Conservation (phyloP, 2,329 filamentous ascomycete species). For the Fusarium denticulatum region DNA sequence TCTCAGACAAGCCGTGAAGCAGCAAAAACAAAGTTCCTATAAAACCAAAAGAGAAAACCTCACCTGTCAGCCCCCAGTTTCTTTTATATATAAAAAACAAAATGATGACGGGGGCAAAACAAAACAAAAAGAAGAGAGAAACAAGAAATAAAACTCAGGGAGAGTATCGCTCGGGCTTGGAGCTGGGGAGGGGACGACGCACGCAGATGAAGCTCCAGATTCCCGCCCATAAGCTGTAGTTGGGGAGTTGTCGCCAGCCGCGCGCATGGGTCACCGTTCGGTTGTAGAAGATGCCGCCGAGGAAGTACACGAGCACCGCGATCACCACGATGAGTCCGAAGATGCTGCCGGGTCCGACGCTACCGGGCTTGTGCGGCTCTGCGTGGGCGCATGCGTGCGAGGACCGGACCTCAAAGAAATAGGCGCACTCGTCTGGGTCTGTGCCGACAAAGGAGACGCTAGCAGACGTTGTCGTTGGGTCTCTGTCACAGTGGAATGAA, state of each 20-base stretch:
- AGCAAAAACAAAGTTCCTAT: slow-evolving; percentile 73
- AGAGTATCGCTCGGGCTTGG: slow-evolving; percentile 46
- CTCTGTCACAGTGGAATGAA: slow-evolving; percentile 91
- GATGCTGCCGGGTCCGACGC: slow-evolving; percentile 76
- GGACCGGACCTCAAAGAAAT: slow-evolving; percentile 94
- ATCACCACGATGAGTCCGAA: slow-evolving; percentile 86
- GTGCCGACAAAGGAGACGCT: slow-evolving; percentile 83
- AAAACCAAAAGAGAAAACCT: slow-evolving; percentile 15
- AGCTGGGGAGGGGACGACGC: slow-evolving; percentile 47
- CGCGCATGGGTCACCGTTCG: slow-evolving; percentile 92
- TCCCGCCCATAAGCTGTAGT: slow-evolving; percentile 91
- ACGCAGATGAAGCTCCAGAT: slow-evolving; percentile 85
- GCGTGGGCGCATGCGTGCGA: slow-evolving; percentile 78
- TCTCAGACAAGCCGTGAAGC: slow-evolving; percentile 74
- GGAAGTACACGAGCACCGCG: slow-evolving; percentile 85
- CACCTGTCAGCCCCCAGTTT: slow-evolving; percentile 39
- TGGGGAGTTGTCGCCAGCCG: slow-evolving; percentile 94
- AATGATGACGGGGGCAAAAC: not conserved
- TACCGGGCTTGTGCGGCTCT: slow-evolving; percentile 76
- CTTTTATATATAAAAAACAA: slow-evolving; percentile 1
- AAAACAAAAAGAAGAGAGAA: not conserved
- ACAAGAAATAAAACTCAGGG: slow-evolving; percentile 29
- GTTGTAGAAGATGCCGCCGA: slow-evolving; percentile 95
- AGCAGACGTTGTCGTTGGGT: slow-evolving; percentile 74
- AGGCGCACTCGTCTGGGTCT: slow-evolving; percentile 89